These are phyloP conservation scores for Hypericum perforatum DNA, from an alignment of 345 rosid species.

Conservation along the genomic window DNA sequence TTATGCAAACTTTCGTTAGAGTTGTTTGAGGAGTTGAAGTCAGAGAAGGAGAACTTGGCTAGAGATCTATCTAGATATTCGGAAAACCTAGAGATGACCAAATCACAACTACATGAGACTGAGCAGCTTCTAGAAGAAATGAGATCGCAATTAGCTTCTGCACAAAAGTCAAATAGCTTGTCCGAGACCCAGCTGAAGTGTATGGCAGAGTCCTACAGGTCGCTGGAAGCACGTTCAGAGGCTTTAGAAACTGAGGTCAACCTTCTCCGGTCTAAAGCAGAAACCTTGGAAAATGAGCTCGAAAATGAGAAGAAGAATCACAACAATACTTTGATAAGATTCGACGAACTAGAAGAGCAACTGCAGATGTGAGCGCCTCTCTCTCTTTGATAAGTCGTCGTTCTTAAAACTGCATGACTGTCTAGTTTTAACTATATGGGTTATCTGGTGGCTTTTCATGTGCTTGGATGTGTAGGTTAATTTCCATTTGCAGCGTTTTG, in stretches of 20 bases:
- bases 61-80: constrained; percentile 46
- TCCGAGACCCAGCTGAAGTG: constrained; percentile 93
- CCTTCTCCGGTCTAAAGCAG: constrained; percentile 45
- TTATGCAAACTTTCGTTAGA: constrained; percentile 41
- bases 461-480: neutral
- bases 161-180: constrained; percentile 68
- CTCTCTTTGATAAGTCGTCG: neutral
- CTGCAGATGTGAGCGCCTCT: constrained; percentile 45
- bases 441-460: neutral
- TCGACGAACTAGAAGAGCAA: constrained; percentile 77
- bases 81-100: constrained; percentile 60
- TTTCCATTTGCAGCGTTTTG: neutral
- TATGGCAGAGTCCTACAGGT: constrained; percentile 90
- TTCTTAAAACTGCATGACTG: neutral
- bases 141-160: constrained; percentile 55
- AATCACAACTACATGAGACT: constrained; percentile 64
- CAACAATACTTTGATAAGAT: constrained; percentile 46
- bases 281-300: constrained; percentile 56
- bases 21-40: constrained; percentile 55
- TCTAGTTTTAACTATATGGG: neutral
- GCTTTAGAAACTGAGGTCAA: constrained; percentile 64
- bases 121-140: constrained; percentile 63
- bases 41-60: constrained; percentile 61
- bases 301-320: constrained; percentile 49
- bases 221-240: constrained; percentile 67